phyloP scores from a whole-genome alignment of 768 basidiomycete species.

The Phaffia australis region DNA sequence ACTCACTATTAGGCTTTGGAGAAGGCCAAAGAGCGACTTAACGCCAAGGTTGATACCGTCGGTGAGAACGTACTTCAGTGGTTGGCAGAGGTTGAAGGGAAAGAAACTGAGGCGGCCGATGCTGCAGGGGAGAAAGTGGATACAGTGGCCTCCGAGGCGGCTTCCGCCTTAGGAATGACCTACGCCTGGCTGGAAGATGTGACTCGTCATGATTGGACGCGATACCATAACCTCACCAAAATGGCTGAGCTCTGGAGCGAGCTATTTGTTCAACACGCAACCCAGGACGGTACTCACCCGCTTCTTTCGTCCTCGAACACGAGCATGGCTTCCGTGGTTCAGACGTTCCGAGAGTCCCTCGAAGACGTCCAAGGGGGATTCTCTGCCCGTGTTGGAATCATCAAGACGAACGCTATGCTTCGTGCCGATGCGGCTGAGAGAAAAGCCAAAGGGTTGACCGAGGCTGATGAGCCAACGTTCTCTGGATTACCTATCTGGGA shows the following conservation, averaged over 20 bases:
- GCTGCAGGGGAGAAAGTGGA: conserved; percentile 23
- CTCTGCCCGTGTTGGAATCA: conserved; percentile 28
- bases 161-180: conserved; percentile 22
- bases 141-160: conserved; percentile 22
- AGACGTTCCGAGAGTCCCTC: conserved; percentile 28
- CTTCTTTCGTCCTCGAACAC: conserved; percentile 1
- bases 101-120: conserved; percentile 26
- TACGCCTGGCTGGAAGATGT: conserved; percentile 32
- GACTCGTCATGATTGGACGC: conserved; percentile 29
- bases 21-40: conserved; percentile 3
- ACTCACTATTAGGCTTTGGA: neutral
- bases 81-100: conserved; percentile 23
- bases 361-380: conserved; percentile 32
- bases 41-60: conserved; percentile 18
- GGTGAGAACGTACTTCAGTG: conserved; percentile 10
- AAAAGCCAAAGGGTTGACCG: conserved; percentile 22
- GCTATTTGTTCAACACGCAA: conserved; percentile 12
- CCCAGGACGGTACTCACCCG: neutral
- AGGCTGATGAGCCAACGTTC: conserved; percentile 24
- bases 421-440: conserved; percentile 31
- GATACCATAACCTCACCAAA: conserved; percentile 26
- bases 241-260: conserved; percentile 16
- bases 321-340: conserved; percentile 19
- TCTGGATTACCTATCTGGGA: conserved; percentile 32
- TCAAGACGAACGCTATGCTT: conserved; percentile 31